Base-by-base conservation (phyloP, 352 stramenopile species). In the Pythium plurisporium region DNA sequence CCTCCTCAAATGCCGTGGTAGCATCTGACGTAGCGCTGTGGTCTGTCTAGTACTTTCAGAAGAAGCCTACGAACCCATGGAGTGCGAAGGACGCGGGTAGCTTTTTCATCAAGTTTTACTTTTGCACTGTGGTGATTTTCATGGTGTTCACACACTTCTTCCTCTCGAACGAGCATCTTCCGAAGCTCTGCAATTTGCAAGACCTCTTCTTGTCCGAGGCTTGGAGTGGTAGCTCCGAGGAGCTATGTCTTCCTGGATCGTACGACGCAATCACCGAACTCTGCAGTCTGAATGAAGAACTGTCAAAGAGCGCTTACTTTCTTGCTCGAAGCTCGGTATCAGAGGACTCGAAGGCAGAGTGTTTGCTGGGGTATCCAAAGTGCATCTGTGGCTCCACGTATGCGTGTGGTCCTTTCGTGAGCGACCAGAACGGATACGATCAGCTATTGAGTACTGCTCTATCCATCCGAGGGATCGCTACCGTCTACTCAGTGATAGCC, bases 61-160 rank as follows among this genome's bases (percentile, higher is more conserved):
- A 80, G 53, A 94, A 94, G 33, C 78, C 84, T 14, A 70, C 64
- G 10, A 87, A 53, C 26, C 82, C 78, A 3, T 91, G 81, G 82
- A 84, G 67, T 26, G 83, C 83, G 7, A 90, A 86, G 41, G 81
- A 89, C 45, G 82, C 81, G 0, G 84, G 79, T 19, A 85, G 65
- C 59, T 94, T 92, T 43, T 94, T 94, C 67, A 86, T 94, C 67
- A 94, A 94, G 65, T 89, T 92, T 45, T 94, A 88, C 70, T 87
- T 87, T 50, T 82, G 75, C 44, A 88, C 82, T 0, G 69, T 89
- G 17, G 34, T 72, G 26, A 76, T 93, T 48, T 89, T 82, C 38
- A 55, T 91, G 29, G 31, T 22, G 0, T 85, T 84, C 58, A 74
- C 76, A 6, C 79, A 87, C 25, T 91, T 75, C 46, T 76, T 91